These are phyloP conservation scores for Boletus tomentosulus DNA, from an alignment of 768 basidiomycete genomes.

Conservation along the genomic window DNA sequence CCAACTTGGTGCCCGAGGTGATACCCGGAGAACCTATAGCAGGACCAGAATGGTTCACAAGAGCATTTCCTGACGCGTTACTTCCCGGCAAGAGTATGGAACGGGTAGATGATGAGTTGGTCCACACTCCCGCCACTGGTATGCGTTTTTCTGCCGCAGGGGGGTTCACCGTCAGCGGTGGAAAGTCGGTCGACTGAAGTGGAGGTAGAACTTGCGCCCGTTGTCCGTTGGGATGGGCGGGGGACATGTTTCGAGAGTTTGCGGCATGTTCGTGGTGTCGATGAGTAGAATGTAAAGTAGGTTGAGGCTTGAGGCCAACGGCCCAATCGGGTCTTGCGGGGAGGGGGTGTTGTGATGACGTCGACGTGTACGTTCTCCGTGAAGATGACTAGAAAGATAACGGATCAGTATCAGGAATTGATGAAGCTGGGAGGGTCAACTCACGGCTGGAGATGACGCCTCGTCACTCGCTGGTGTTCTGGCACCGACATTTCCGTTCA, in stretches of 20 bases:
- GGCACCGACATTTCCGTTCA: slow-evolving; percentile 49
- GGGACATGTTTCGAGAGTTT: slow-evolving; percentile 38
- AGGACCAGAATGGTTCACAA: slow-evolving; percentile 37
- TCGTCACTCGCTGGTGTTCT: slow-evolving; percentile 70
- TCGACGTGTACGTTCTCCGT: slow-evolving; percentile 70
- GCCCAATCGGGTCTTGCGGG: slow-evolving; percentile 88
- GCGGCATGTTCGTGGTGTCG: slow-evolving; percentile 52
- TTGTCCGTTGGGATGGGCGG: slow-evolving; percentile 34
- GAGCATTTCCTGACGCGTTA: slow-evolving; percentile 30
- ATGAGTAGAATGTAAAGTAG: slow-evolving; percentile 52
- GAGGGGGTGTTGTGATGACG: slow-evolving; percentile 71
- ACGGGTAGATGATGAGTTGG: slow-evolving; percentile 48
- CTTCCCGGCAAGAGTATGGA: slow-evolving; percentile 47
- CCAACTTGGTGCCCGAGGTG: slow-evolving; percentile 28
- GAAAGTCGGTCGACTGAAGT: slow-evolving; percentile 64
- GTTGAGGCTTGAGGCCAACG: slow-evolving; percentile 75
- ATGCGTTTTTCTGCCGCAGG: slow-evolving; percentile 47
- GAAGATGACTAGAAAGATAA: slow-evolving; percentile 63
- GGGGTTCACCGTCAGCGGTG: slow-evolving; percentile 50
- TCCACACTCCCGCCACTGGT: slow-evolving; percentile 69
- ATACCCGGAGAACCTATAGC: slow-evolving; percentile 1
- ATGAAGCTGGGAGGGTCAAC: slow-evolving; percentile 29
- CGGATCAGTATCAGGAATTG: slow-evolving; percentile 5
- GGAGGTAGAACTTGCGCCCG: slow-evolving; percentile 35
- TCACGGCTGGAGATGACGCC: slow-evolving; percentile 69